Evolutionary conservation across 768 basidiomycete species (phyloP).

Genomic region (Leccinum variicolor): DNA sequence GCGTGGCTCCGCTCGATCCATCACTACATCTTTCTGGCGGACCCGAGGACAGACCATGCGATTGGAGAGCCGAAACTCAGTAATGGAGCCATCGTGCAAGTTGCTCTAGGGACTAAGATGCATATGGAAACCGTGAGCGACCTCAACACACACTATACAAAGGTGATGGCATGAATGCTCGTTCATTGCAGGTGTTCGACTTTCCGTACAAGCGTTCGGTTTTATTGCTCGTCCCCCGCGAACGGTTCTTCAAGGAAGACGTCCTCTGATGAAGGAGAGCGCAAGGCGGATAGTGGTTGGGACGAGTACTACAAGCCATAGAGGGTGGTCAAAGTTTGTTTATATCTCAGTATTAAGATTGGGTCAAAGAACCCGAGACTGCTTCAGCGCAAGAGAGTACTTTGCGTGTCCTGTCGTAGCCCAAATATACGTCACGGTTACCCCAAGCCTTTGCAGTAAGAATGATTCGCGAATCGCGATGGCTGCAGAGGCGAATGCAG

Average conservation of each 20-base stretch:
- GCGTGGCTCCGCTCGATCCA: conserved; percentile 28
- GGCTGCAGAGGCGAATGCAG: too few species aligned
- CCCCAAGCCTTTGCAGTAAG: too few species aligned
- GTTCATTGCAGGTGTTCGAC: conserved; percentile 18
- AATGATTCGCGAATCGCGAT: too few species aligned
- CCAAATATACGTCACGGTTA: too few species aligned
- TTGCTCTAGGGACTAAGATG: conserved; percentile 15
- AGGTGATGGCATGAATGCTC: background rate
- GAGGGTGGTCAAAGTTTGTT: background rate
- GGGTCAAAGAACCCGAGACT: background rate
- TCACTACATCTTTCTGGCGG: conserved; percentile 43
- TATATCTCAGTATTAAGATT: background rate
- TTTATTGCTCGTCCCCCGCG: conserved; percentile 12
- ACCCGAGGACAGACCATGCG: conserved; percentile 39
- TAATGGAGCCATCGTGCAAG: conserved; percentile 31
- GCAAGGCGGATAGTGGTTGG: background rate
- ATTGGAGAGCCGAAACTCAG: conserved; percentile 41
- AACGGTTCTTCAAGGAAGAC: conserved; percentile 24
- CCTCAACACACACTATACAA: background rate
- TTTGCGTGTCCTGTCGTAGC: too few species aligned
- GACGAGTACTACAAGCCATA: background rate
- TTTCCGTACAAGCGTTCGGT: conserved; percentile 26
- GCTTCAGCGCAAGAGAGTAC: too few species aligned
- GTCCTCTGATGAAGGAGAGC: conserved; percentile 8
- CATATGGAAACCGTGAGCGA: conserved; percentile 19